Base-by-base conservation (phyloP, 768 basidiomycete species). In the Suillus spraguei region DNA sequence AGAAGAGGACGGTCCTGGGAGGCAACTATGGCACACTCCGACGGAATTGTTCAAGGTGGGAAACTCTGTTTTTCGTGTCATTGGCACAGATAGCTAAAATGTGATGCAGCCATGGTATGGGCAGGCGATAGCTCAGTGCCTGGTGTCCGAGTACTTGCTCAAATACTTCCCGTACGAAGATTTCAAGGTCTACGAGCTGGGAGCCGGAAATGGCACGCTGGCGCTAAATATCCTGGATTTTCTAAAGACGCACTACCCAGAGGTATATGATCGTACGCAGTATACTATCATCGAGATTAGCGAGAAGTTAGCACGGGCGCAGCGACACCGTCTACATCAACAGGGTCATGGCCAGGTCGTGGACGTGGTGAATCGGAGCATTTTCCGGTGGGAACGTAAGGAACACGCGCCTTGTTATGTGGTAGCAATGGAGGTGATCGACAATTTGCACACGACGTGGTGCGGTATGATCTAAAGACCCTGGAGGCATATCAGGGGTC, bases 21-120 rank as follows among this genome's bases (percentile, higher is more conserved):
- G 87, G 70, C 97, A 99, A 78, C 80, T 99, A 60, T 99, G 97
- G 97, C 97, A 99, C 76, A 99, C 97, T 2, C 97, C 97, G 0
- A 97, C 95, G 0, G 97, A 99, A 72, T 77, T 99, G 36, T 98
- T 99, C 82, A 95, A 96, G 87, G 97, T 96, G 63, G 39, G 63
- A 28, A 33, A 38, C 10, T 36, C 54, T 58, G 42, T 33, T 53
- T 44, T 42, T 5, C 52, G 10, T 6, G 38, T 24, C 11, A 41
- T 59, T 60, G 50, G 28, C 35, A 20, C 24, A 41, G 3, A 20
- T 41, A 24, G 24, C 68, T 74, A 14, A 67, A 60, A 10, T 62
- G 9, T 54, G 55, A 53, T 24, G 49, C 64, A 99, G 97, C 97
- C 97, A 13, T 93, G 90, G 85, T 99, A 97, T 71, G 97, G 95